Base-by-base conservation (phyloP, 352 stramenopile species). In the Phytophthora pinifolia region DNA sequence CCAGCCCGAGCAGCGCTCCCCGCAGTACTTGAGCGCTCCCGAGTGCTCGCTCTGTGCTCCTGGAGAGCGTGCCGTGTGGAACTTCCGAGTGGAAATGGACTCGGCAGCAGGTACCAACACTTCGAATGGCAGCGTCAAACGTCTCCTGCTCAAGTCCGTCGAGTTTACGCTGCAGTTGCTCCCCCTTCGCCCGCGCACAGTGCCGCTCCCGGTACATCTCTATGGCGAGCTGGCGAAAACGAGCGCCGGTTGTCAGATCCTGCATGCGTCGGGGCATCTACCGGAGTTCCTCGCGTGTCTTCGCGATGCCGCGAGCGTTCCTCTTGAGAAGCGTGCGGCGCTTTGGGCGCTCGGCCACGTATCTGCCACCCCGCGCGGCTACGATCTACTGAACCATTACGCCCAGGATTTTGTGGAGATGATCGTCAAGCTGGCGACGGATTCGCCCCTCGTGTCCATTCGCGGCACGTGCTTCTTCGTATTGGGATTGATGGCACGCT, bases 31-130 rank as follows among this genome's bases (percentile, higher is more conserved):
- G 15, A 63, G 63, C 9, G 54, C 79, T 1, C 85, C 80, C 6
- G 80, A 91, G 18, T 89, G 81, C 22, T 94, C 81, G 4, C 32
- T 96, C 3, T 96, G 86, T 48, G 82, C 74, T 6, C 81, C 83
- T 18, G 84, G 84, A 3, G 86, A 96, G 53, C 83, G 86, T 34
- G 84, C 82, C 9, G 79, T 96, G 7, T 96, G 86, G 86, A 96
- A 93, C 33, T 96, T 94, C 50, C 82, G 83, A 17, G 79, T 96
- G n/a, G 86, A 96, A 60, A 88, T 89, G 77, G 86, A 94, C 41
- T 72, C 50, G 20, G 67, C 60, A 2, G 72, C 75, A 5, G 67
- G 68, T 13, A 74, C 66, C 8, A 82, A 62, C n/a, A 74, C 65
- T 44, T 61, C 65, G 39, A 74, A 74, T 44, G 68, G 68, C 10